These are phyloP conservation scores for Anthoceros angustus DNA, from an alignment of 225 moss, liverwort and hornwort species.

Conservation along the genomic window DNA sequence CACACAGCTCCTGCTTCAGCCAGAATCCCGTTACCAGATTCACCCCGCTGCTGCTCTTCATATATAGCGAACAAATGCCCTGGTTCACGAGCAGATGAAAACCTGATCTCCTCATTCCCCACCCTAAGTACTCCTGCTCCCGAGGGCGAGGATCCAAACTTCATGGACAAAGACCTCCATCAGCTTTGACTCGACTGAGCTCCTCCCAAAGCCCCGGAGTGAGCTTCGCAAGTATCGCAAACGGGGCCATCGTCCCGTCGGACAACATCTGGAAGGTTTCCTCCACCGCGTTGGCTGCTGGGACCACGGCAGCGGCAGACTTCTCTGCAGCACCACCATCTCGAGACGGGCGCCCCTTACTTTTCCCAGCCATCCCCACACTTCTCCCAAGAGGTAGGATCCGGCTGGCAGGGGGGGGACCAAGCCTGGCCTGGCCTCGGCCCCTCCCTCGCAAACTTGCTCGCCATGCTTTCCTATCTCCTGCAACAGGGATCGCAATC, in stretches of 20 bases:
- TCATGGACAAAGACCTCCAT: constrained; percentile 55
- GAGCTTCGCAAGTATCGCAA: neutral
- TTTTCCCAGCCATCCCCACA: neutral
- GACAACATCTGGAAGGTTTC: neutral
- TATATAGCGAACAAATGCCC: constrained; percentile 78
- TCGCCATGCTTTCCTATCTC: neutral
- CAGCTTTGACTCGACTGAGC: constrained; percentile 59
- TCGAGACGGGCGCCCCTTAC: neutral
- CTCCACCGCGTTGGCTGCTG: neutral
- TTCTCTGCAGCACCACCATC: neutral
- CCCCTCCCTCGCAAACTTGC: neutral
- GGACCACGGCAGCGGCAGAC: neutral
- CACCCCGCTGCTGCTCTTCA: constrained; percentile 75
- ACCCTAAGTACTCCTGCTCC: constrained; percentile 66
- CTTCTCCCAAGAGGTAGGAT: neutral
- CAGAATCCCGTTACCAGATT: constrained; percentile 77
- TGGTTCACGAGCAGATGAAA: constrained; percentile 75
- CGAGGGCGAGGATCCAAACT: constrained; percentile 50
- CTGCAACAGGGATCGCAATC: no score
- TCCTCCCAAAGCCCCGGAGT: constrained; percentile 5
- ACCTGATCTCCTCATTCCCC: constrained; percentile 67
- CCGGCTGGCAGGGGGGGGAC: neutral
- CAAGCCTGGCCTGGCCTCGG: neutral
- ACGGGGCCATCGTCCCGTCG: neutral
- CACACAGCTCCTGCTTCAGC: constrained; percentile 82